A percentile compares a stretch with the other conserved stretches of the same genome.
Conservation (phyloP, 2,329 filamentous ascomycete species). For the Alternaria triticimaculans region DNA sequence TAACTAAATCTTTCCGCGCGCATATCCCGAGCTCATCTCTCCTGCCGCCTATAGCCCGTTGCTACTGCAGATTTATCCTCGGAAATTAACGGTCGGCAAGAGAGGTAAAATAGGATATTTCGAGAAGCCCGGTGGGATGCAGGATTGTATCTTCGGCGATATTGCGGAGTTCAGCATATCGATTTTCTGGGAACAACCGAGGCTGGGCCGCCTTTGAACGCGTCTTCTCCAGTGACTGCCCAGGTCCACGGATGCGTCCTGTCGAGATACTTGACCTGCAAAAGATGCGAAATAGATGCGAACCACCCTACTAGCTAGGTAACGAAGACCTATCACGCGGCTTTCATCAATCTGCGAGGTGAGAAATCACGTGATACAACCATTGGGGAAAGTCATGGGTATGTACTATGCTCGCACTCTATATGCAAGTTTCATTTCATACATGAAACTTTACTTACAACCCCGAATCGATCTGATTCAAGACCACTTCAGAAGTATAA, state of each 20-base stretch:
- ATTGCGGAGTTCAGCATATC: background rate
- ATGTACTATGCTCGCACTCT: background rate
- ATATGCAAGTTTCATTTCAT: too few species aligned
- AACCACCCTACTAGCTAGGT: background rate
- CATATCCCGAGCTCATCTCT: background rate
- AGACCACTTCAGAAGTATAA: slow-evolving; percentile 30
- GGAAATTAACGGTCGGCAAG: background rate
- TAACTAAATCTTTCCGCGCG: background rate
- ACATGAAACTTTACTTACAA: slow-evolving; percentile 13
- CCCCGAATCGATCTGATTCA: slow-evolving; percentile 45
- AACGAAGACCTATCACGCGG: background rate
- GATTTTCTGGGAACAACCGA: background rate
- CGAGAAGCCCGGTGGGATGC: background rate
- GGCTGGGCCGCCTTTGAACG: background rate
- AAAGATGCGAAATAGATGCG: background rate
- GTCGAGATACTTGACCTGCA: background rate
- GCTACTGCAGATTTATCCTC: background rate
- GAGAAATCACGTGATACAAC: background rate
- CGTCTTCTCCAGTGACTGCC: background rate
- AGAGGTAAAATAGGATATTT: background rate
- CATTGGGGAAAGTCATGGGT: background rate
- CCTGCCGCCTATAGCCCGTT: background rate
- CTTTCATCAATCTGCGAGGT: background rate
- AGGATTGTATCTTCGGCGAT: background rate
- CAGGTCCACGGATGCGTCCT: background rate